A percentile compares a stretch with the other conserved stretches of the same genome.
Evolutionary conservation across 1,139 yeast genomes (phyloP).

Genomic region (Nematodospora anomalae): DNA sequence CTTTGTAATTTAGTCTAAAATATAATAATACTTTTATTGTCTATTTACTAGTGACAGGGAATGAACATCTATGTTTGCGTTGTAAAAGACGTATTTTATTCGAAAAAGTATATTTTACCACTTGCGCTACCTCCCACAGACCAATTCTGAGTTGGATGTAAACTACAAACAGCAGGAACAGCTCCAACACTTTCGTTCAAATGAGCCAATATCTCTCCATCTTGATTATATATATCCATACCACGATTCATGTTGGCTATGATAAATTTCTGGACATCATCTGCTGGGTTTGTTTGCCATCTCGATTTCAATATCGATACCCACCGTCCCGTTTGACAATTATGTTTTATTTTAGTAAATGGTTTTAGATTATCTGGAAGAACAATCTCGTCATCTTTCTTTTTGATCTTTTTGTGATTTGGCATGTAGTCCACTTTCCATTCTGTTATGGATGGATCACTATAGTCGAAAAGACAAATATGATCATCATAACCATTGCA

Average conservation of each 20-base stretch:
- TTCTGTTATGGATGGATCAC: slow-evolving; percentile 24
- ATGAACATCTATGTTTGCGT: too few species aligned
- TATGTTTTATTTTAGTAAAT: slow-evolving; percentile 66
- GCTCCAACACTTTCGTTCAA: slow-evolving; percentile 68
- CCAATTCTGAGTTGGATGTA: slow-evolving; percentile 90
- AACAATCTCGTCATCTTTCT: slow-evolving; percentile 22
- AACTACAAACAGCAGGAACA: slow-evolving; percentile 83
- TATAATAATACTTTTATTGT: neutral
- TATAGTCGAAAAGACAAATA: slow-evolving; percentile 52
- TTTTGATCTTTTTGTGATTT: slow-evolving; percentile 16
- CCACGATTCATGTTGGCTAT: slow-evolving; percentile 92
- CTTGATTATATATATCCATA: slow-evolving; percentile 74
- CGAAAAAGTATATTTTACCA: slow-evolving; percentile 78
- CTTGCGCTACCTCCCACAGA: slow-evolving; percentile 91
- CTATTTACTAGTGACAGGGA: neutral
- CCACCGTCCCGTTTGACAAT: slow-evolving; percentile 97
- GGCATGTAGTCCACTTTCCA: slow-evolving; percentile 25
- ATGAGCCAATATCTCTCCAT: slow-evolving; percentile 79
- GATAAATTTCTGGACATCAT: slow-evolving; percentile 76
- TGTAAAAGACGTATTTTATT: too few species aligned
- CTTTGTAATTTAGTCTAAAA: neutral
- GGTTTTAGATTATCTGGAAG: slow-evolving; percentile 49
- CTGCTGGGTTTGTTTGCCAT: slow-evolving; percentile 75
- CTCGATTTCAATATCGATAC: slow-evolving; percentile 84
- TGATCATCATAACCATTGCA: slow-evolving; percentile 94